phyloP scores from a whole-genome alignment of 2,329 filamentous ascomycete species.

The Bipolaris cookei region DNA sequence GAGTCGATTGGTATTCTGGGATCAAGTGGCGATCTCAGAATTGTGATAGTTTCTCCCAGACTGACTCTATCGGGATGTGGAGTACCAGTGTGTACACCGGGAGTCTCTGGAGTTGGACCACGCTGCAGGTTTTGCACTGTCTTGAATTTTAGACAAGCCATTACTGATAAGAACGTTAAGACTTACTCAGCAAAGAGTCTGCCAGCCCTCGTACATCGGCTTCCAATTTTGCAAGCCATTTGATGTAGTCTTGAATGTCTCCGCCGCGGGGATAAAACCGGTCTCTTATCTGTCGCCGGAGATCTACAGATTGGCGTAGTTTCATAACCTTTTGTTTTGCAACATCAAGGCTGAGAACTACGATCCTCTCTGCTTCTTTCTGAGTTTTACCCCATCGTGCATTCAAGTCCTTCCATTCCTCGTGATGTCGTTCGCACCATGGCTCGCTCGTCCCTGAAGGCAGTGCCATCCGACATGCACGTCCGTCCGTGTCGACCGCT shows the following conservation, averaged over 20 bases:
- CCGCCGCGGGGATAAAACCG: slow-evolving; percentile 35
- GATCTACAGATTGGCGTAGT: slow-evolving; percentile 31
- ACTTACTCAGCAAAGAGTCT: slow-evolving; percentile 33
- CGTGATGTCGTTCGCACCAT: slow-evolving; percentile 27
- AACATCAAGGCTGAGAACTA: slow-evolving; percentile 15
- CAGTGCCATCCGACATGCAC: slow-evolving; percentile 23
- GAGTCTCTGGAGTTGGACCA: slow-evolving; percentile 6
- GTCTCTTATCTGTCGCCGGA: slow-evolving; percentile 30
- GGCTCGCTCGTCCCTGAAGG: slow-evolving; percentile 4
- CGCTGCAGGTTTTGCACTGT: slow-evolving; percentile 4
- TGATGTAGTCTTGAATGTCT: slow-evolving; percentile 31
- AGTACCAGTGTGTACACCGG: neutral
- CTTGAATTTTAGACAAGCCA: neutral
- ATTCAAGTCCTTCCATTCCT: slow-evolving; percentile 27
- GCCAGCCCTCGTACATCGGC: slow-evolving; percentile 27
- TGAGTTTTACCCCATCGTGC: slow-evolving; percentile 23
- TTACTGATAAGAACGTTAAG: no score
- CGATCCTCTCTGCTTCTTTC: slow-evolving; percentile 28
- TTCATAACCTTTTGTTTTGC: slow-evolving; percentile 35
- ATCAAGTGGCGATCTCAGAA: slow-evolving; percentile 32
- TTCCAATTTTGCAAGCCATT: slow-evolving; percentile 36
- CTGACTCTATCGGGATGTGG: neutral
- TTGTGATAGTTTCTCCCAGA: slow-evolving; percentile 21
- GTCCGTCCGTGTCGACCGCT: slow-evolving; percentile 32
- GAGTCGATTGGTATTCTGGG: slow-evolving; percentile 31